Evolutionary conservation across 495 filamentous ascomycete species (phyloP).

Genomic region (Endocarpon pusillum): DNA sequence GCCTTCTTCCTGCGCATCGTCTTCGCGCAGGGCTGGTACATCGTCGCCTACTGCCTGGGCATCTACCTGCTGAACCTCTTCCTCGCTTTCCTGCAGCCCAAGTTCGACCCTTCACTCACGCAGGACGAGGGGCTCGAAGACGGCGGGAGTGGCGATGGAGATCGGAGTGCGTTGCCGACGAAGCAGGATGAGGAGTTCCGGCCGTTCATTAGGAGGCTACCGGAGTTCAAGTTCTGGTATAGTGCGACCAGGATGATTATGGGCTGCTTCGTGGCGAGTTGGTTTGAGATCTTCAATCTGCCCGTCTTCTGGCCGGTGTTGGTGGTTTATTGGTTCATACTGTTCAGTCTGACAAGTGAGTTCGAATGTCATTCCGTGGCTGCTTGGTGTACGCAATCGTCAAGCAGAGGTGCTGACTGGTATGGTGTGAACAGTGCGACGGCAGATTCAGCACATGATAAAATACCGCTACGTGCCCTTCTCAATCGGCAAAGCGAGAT

Average conservation of each 20-base stretch:
- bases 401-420: neutral
- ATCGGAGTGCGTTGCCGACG: conserved; percentile 65
- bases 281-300: conserved; percentile 87
- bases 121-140: conserved; percentile 93
- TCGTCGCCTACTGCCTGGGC: conserved; percentile 92
- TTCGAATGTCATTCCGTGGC: conserved; percentile 5
- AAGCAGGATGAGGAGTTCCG: conserved; percentile 95
- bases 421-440: conserved; percentile 47
- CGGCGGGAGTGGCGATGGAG: conserved; percentile 45
- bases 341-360: conserved; percentile 88
- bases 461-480: conserved; percentile 99
- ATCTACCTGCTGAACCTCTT: conserved; percentile 99
- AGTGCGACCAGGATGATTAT: conserved; percentile 72
- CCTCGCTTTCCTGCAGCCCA: conserved; percentile 94
- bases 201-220: conserved; percentile 86
- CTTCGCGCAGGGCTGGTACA: conserved; percentile 93
- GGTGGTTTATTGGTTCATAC: conserved; percentile 95
- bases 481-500: conserved; percentile 78
- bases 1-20: conserved; percentile 81
- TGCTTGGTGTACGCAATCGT: no score
- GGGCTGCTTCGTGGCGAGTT: conserved; percentile 75
- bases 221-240: conserved; percentile 99
- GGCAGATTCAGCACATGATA: conserved; percentile 99
- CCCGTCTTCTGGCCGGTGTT: conserved; percentile 98
- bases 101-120: conserved; percentile 95